phyloP scores from a whole-genome alignment of 768 basidiomycete species.

The Hygrophorus russula region DNA sequence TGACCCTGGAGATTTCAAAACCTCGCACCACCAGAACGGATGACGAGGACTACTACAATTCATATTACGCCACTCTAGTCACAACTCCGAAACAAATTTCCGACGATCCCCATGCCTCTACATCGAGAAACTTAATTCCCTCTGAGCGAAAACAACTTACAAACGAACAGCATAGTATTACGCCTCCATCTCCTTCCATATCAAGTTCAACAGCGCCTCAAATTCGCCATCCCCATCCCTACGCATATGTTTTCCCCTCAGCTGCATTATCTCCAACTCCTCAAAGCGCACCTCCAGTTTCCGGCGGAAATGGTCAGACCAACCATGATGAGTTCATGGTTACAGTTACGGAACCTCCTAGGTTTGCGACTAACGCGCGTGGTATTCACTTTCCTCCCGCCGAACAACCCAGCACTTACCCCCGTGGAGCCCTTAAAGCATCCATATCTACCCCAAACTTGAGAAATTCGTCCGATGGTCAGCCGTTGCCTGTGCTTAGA shows the following conservation, averaged over 20 bases:
- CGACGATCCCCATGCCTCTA: not conserved
- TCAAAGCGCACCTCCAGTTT: constrained; percentile 10
- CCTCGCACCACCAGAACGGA: not conserved
- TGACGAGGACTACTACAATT: constrained; percentile 37
- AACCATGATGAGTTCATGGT: not conserved
- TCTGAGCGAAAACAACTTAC: not conserved
- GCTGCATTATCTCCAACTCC: constrained; percentile 15
- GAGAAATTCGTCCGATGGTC: not conserved
- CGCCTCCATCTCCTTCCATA: no score
- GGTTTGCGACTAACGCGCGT: not conserved
- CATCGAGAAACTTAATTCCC: not conserved
- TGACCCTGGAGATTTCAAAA: not conserved
- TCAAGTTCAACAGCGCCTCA: constrained; percentile 1
- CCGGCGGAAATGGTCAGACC: constrained; percentile 1
- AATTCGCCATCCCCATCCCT: constrained; percentile 1
- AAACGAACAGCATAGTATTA: not conserved
- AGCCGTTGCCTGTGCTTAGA: not conserved
- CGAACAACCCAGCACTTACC: not conserved
- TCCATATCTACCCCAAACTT: not conserved
- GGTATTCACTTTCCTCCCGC: not conserved
- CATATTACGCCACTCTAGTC: constrained; percentile 34
- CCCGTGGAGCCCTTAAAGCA: constrained; percentile 5
- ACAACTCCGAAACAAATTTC: constrained; percentile 2
- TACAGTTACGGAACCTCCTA: constrained; percentile 1
- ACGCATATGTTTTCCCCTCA: constrained; percentile 8